Evolutionary conservation across 2,329 filamentous ascomycete species (phyloP).

Genomic region (Sporothrix variecibatus): DNA sequence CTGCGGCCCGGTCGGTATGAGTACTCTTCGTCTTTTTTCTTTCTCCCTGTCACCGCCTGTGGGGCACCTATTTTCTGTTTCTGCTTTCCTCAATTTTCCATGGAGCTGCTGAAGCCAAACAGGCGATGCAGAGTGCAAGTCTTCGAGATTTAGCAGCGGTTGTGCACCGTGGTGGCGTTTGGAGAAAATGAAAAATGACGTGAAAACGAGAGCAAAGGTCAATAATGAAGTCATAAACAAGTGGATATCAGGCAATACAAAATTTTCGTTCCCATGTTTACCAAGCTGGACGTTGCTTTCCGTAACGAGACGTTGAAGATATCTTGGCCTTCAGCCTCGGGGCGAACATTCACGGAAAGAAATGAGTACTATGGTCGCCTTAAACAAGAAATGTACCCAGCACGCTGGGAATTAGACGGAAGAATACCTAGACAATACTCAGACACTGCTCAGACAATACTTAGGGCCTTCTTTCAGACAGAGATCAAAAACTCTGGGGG

Average conservation of each 20-base stretch:
- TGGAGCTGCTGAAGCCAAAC: neutral
- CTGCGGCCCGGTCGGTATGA: neutral
- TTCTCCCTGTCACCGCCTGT: neutral
- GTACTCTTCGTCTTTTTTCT: neutral
- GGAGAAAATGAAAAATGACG: neutral
- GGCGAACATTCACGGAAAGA: neutral
- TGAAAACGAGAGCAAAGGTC: neutral
- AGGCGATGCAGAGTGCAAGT: neutral
- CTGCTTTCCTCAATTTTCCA: neutral
- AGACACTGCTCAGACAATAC: neutral
- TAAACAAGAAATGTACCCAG: neutral
- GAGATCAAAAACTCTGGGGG: neutral
- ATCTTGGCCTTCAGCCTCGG: slow-evolving; percentile 13
- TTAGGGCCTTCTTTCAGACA: neutral
- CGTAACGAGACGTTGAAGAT: neutral
- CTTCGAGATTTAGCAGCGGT: neutral
- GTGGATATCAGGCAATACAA: neutral
- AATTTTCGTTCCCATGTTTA: neutral
- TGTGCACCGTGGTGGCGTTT: neutral
- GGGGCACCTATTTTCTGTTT: neutral
- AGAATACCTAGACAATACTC: neutral
- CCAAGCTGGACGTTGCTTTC: neutral
- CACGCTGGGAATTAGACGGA: neutral
- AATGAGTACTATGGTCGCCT: neutral
- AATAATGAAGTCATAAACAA: neutral